Evolutionary conservation across 345 rosid genomes (phyloP), one percentile per base, ranked within the genome.

Genomic region (Euphorbia lathyris): DNA sequence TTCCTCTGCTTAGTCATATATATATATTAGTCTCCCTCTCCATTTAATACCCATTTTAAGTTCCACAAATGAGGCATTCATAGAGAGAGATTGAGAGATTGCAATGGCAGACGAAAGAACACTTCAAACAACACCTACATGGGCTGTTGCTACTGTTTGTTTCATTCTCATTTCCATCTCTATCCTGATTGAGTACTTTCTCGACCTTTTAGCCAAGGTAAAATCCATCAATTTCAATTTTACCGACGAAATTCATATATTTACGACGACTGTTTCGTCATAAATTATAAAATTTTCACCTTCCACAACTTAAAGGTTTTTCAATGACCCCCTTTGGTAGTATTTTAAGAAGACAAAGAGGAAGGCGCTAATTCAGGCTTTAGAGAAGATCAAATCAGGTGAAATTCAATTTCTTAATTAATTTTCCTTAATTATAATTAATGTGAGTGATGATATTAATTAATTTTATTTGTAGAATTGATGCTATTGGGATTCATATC

Each of bases 61-160:
- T 7, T 2, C 38, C 38, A 34, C 3, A 7, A 34, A 34, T 34
- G 38, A 2, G 38, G 7, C 38, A 34, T 34, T 2, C 4, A 34
- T 34, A 34, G 38, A 34, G 3, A 34, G 38, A 3, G 38, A 34
- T 34, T n/a, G 4, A 34, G 38, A 34, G 3, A 34, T 3, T 34
- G 38, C 38, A 34, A 6, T 45, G 16, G 66, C 4, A 20, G 75
- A 62, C 20, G 88, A 77, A 72, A 65, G 72, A 27, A 67, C 88
- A 36, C 76, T 90, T 11, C 83, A 88, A 61, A 65, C 53, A 56
- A 90, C 98, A 2, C 87, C 96, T 17, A 93, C 97, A 67, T 93
- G 98, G 98, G 95, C 93, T 22, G 85, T 93, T 7, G 93, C 98
- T 6, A 82, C 86, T 1, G 89, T 93, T 76, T 90, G 92, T 73